Conservation (phyloP, 2,329 filamentous ascomycete species). For the Aspergillus brasiliensis region DNA sequence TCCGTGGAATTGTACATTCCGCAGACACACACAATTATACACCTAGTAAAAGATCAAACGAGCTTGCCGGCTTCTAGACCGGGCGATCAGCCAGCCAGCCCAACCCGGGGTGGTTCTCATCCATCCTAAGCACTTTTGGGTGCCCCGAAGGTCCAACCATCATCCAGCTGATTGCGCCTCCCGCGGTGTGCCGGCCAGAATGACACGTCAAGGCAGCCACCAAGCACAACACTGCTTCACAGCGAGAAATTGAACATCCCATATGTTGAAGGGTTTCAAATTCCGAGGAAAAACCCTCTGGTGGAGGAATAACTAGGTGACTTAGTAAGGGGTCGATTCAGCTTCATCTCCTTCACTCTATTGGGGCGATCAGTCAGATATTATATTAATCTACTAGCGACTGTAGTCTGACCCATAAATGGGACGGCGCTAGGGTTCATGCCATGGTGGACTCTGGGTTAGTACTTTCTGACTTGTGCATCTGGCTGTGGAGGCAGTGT, state of each 20-base stretch:
- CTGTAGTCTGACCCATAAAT: not conserved
- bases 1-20: too few species aligned
- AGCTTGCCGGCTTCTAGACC: not conserved
- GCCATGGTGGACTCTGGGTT: too few species aligned
- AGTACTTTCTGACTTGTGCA: too few species aligned
- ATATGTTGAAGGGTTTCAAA: not conserved
- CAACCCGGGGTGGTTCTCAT: not conserved
- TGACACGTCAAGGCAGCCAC: too few species aligned
- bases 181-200: too few species aligned
- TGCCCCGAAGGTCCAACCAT: not conserved
- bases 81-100: not conserved
- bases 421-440: not conserved
- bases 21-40: too few species aligned
- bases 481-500: too few species aligned
- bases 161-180: not conserved
- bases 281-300: not conserved
- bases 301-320: not conserved
- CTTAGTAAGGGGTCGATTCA: not conserved
- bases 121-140: not conserved
- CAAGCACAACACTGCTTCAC: too few species aligned
- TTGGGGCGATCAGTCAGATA: not conserved
- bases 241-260: too few species aligned
- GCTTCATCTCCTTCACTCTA: not conserved
- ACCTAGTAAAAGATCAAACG: too few species aligned
- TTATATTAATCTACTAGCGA: not conserved